Evolutionary conservation across 345 rosid species (phyloP).

Genomic region (Balakata baccata): DNA sequence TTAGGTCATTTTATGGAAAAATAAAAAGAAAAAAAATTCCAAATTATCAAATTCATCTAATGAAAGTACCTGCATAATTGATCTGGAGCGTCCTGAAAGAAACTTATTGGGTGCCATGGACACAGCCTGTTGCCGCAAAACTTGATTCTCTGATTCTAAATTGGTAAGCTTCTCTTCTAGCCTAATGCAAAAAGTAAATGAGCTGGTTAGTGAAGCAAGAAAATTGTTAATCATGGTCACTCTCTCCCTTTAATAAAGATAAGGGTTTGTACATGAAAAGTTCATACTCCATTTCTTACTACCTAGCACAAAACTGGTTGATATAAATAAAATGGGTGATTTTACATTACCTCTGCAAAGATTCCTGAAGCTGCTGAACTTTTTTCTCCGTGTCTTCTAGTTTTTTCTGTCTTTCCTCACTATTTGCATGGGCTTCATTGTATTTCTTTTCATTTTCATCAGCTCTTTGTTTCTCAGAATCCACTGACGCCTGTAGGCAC

Average conservation of each 20-base stretch:
- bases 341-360: constrained; percentile 54
- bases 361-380: constrained; percentile 67
- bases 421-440: constrained; percentile 46
- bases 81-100: constrained; percentile 90
- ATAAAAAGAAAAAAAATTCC: background rate
- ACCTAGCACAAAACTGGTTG: background rate
- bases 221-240: background rate
- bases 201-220: constrained; percentile 11
- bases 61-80: constrained; percentile 66
- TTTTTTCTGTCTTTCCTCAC: constrained; percentile 52
- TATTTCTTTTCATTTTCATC: constrained; percentile 53
- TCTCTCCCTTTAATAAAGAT: constrained; percentile 6
- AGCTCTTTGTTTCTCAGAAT: constrained; percentile 64
- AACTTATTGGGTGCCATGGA: constrained; percentile 87
- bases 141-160: constrained; percentile 87
- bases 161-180: constrained; percentile 80
- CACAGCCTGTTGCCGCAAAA: constrained; percentile 87
- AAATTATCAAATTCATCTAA: background rate
- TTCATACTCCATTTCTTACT: background rate
- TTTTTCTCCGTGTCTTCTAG: constrained; percentile 77
- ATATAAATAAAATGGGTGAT: background rate
- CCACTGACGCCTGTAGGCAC: constrained; percentile 45
- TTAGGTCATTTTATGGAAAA: background rate
- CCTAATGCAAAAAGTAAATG: constrained; percentile 38
- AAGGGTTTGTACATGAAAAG: constrained; percentile 1